Conservation (phyloP, 495 filamentous ascomycete species). For the Hyaloscypha variabilis region DNA sequence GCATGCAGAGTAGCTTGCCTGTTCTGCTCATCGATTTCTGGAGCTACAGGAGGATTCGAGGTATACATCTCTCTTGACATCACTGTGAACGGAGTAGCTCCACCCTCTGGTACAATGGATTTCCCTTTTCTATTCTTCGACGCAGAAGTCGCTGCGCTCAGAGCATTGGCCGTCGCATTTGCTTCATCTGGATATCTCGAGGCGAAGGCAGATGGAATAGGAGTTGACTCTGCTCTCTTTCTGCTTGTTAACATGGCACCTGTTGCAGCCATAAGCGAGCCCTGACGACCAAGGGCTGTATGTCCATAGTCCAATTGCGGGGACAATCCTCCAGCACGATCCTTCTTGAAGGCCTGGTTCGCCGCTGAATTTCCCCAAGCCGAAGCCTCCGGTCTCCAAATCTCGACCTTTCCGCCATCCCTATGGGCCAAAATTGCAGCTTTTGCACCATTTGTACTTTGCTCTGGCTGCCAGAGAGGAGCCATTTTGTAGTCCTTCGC, state of each 20-base stretch:
- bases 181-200: conserved; percentile 57
- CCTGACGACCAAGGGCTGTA: conserved; percentile 51
- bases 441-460: conserved; percentile 65
- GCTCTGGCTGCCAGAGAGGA: conserved; percentile 53
- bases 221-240: conserved; percentile 68
- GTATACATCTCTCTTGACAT: conserved; percentile 71
- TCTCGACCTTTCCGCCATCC: conserved; percentile 56
- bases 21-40: conserved; percentile 73
- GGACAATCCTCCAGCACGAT: conserved; percentile 19
- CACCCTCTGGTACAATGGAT: conserved; percentile 13
- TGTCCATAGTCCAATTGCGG: conserved; percentile 44
- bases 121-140: conserved; percentile 34
- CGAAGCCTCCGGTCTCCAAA: conserved; percentile 49
- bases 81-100: conserved; percentile 43
- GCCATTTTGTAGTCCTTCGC: conserved; percentile 69
- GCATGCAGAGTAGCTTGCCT: conserved; percentile 72
- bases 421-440: conserved; percentile 72
- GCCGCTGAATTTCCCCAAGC: conserved; percentile 61
- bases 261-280: conserved; percentile 71
- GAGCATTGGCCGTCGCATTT: conserved; percentile 63
- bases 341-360: conserved; percentile 50
- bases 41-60: conserved; percentile 69
- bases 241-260: conserved; percentile 68
- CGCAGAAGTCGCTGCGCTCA: conserved; percentile 67
- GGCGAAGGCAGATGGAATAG: conserved; percentile 40